Evolutionary conservation across 2,329 filamentous ascomycete genomes (phyloP).

Genomic region (Diaporthe longicolla): DNA sequence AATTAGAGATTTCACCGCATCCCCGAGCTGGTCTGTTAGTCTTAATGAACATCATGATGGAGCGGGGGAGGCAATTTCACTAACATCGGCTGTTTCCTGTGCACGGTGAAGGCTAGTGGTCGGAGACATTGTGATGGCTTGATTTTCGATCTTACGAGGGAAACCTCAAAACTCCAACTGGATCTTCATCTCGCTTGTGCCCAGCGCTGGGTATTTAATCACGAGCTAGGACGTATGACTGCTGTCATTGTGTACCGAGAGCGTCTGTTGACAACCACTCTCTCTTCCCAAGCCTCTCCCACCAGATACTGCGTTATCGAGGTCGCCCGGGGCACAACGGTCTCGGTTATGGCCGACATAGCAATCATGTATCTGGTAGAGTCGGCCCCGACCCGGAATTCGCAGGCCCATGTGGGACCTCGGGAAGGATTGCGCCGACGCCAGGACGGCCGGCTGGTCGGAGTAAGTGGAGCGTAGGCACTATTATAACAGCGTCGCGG

Average conservation of each 20-base stretch:
- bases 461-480: not conserved
- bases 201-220: slow-evolving; percentile 2
- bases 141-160: not conserved
- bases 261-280: not conserved
- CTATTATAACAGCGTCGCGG: slow-evolving; percentile 1
- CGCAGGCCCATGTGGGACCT: not conserved
- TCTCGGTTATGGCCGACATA: not conserved
- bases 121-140: not conserved
- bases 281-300: slow-evolving; percentile 1
- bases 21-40: slow-evolving; percentile 64
- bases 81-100: slow-evolving; percentile 12
- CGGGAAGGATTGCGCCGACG: slow-evolving; percentile 7
- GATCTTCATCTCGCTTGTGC: not conserved
- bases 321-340: slow-evolving; percentile 1
- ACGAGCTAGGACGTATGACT: not conserved
- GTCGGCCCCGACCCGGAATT: not conserved
- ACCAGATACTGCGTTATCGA: not conserved
- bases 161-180: not conserved
- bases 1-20: slow-evolving; percentile 75
- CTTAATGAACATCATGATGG: not conserved
- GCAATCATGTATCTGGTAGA: not conserved
- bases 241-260: not conserved
- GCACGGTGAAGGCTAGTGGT: slow-evolving; percentile 4
- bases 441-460: not conserved
- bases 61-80: not conserved